Conservation (phyloP, 805 yeast genomes). For the Yamadazyma phyllophila region DNA sequence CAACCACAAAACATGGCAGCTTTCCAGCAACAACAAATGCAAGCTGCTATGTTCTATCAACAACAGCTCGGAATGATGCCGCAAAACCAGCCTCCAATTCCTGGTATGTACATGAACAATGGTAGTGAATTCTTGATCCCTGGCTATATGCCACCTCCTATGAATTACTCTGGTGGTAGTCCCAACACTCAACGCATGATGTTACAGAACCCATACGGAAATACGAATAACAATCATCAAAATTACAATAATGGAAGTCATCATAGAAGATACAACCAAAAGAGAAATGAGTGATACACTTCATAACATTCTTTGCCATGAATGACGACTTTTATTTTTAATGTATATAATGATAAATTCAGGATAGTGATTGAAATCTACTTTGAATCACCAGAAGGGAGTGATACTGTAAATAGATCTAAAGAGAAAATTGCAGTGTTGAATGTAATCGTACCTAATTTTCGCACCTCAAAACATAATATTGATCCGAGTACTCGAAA, state of each 20-base stretch:
- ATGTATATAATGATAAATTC: constrained; percentile 3
- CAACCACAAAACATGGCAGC: constrained; percentile 19
- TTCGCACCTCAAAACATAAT: constrained; percentile 6
- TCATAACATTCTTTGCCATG: background rate
- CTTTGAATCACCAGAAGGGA: background rate
- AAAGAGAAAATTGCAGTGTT: background rate
- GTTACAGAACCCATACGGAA: constrained; percentile 9
- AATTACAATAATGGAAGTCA: constrained; percentile 6
- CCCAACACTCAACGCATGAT: constrained; percentile 7
- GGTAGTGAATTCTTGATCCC: constrained; percentile 18
- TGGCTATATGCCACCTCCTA: constrained; percentile 34
- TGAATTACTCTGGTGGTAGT: constrained; percentile 21
- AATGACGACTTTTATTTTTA: constrained; percentile 4
- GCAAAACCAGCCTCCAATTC: constrained; percentile 33
- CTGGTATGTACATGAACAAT: constrained; percentile 9
- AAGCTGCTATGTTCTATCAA: constrained; percentile 39
- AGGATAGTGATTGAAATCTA: background rate
- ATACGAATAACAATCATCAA: constrained; percentile 1
- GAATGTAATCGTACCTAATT: background rate
- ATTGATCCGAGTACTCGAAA: background rate
- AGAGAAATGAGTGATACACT: constrained; percentile 7
- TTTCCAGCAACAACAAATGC: constrained; percentile 37
- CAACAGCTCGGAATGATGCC: constrained; percentile 31
- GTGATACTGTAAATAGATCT: constrained; percentile 1
- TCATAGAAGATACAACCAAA: constrained; percentile 17